These are phyloP conservation scores for Phlyctochytrium arcticum DNA, from an alignment of 192 early-diverging fungal species.

Conservation along the genomic window DNA sequence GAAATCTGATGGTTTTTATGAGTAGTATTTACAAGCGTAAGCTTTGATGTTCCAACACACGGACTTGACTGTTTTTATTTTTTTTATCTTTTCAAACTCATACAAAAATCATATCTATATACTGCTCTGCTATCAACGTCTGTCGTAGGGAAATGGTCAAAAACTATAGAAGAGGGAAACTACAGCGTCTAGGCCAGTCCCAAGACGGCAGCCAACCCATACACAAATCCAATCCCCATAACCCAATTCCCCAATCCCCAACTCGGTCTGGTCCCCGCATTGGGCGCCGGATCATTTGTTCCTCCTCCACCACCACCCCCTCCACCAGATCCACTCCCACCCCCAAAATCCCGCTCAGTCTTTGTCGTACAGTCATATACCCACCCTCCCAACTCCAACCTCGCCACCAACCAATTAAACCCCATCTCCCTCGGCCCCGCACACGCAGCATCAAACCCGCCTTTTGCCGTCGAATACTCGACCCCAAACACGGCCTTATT, in stretches of 20 bases:
- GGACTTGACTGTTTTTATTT: no score
- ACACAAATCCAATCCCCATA: background rate
- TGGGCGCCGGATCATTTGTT: no score
- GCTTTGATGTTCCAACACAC: no score
- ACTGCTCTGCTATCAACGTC: no score
- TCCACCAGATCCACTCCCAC: background rate
- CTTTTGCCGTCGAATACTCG: background rate
- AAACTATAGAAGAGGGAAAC: no score
- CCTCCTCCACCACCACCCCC: no score
- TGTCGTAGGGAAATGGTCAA: no score
- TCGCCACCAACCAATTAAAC: background rate
- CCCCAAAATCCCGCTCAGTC: background rate
- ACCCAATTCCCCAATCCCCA: background rate
- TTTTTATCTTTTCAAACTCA: no score
- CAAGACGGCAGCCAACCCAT: background rate
- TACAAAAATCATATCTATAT: no score
- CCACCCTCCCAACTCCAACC: background rate
- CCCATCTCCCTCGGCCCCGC: background rate
- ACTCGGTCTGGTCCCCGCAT: background rate
- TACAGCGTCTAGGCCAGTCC: no score
- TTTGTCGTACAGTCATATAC: background rate
- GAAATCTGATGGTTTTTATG: background rate
- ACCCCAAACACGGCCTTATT: conserved; percentile 7
- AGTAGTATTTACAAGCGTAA: conserved; percentile 31
- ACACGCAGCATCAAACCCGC: background rate